These are phyloP conservation scores for Pilasporangium apinafurcum DNA, from an alignment of 352 stramenopile species.

Conservation along the genomic window DNA sequence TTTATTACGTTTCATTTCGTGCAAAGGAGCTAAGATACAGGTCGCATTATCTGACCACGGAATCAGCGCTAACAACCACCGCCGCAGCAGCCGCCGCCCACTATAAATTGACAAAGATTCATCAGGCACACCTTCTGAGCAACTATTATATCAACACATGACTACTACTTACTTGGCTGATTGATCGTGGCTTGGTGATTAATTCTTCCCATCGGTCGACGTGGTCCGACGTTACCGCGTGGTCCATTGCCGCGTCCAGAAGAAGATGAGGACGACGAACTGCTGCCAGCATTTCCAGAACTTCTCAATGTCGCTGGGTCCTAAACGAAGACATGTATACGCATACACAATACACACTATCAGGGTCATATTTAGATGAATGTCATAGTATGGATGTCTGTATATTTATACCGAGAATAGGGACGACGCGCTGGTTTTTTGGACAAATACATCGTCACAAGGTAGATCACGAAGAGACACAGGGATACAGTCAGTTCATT, in stretches of 20 bases:
- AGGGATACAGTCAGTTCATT: background rate
- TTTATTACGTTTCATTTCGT: constrained; percentile 12
- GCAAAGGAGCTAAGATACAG: constrained; percentile 1
- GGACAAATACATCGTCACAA: background rate
- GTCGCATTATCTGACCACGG: background rate
- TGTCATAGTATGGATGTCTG: background rate
- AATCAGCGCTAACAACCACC: too few species aligned
- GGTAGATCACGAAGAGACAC: background rate
- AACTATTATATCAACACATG: constrained; percentile 2
- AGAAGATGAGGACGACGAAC: too few species aligned
- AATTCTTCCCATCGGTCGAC: constrained; percentile 53
- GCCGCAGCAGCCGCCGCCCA: constrained; percentile 49
- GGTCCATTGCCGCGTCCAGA: background rate
- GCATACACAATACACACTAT: background rate
- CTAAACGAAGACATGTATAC: too few species aligned
- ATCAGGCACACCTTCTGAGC: too few species aligned
- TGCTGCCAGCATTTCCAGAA: constrained; percentile 6
- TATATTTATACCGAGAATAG: constrained; percentile 50
- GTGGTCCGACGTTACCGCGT: constrained; percentile 16
- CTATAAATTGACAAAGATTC: constrained; percentile 10
- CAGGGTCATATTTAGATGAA: background rate
- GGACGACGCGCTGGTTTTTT: constrained; percentile 27
- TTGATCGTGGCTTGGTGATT: constrained; percentile 43
- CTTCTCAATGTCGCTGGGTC: constrained; percentile 31
- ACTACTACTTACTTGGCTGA: constrained; percentile 36